These are phyloP conservation scores for Cadophora gregata DNA, from an alignment of 2,329 filamentous ascomycete species.

Conservation along the genomic window DNA sequence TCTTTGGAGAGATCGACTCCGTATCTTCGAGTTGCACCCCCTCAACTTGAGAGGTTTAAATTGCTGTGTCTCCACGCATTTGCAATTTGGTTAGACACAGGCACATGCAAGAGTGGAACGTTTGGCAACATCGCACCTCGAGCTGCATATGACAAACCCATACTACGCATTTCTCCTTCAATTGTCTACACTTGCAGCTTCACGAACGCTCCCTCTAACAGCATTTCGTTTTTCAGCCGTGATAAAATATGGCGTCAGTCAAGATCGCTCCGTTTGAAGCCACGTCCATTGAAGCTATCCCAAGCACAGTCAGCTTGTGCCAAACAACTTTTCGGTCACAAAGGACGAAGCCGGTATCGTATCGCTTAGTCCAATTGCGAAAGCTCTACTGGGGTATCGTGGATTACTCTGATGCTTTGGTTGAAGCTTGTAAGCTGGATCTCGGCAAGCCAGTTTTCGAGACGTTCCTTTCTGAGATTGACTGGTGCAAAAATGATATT, in stretches of 20 bases:
- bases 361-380: constrained; percentile 83
- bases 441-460: constrained; percentile 81
- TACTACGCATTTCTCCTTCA: neutral
- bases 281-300: constrained; percentile 72
- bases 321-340: constrained; percentile 76
- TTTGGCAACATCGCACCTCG: neutral
- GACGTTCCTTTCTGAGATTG: constrained; percentile 74
- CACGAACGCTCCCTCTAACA: neutral
- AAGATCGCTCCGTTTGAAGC: constrained; percentile 54
- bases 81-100: neutral
- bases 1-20: no score
- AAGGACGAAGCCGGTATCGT: constrained; percentile 83
- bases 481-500: constrained; percentile 82
- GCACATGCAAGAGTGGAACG: constrained; percentile 2
- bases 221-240: neutral
- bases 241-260: constrained; percentile 31
- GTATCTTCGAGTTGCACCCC: no score
- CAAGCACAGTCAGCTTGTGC: constrained; percentile 62
- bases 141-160: neutral
- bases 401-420: constrained; percentile 75
- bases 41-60: no score
- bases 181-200: no score
- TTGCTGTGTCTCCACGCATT: neutral
- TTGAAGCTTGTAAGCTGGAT: constrained; percentile 78
- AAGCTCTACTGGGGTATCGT: constrained; percentile 93